phyloP scores from a whole-genome alignment of 345 rosid genomes.

The Luvunga scandens region DNA sequence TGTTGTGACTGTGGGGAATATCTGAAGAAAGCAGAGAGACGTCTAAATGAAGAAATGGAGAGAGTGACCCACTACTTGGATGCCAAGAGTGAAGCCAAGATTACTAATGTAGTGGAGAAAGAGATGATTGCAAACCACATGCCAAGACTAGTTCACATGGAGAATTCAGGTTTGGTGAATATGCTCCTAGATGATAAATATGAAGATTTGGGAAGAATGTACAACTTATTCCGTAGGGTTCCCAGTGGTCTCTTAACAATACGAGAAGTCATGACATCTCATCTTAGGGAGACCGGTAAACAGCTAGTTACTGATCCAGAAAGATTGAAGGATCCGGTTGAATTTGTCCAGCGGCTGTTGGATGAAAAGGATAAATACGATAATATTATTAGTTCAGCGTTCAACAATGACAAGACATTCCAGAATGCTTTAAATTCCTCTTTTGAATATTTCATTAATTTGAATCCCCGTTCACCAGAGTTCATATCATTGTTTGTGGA shows the following conservation, averaged over 20 bases:
- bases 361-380: conserved; percentile 92
- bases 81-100: conserved; percentile 80
- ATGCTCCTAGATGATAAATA: conserved; percentile 93
- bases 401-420: conserved; percentile 85
- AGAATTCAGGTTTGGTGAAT: conserved; percentile 90
- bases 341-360: conserved; percentile 89
- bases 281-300: conserved; percentile 91
- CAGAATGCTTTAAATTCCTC: conserved; percentile 95
- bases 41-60: conserved; percentile 92
- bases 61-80: conserved; percentile 94
- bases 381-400: conserved; percentile 62
- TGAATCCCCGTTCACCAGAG: conserved; percentile 94
- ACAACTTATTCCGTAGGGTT: conserved; percentile 81
- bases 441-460: conserved; percentile 86
- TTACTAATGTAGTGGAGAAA: conserved; percentile 92
- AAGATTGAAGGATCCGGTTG: conserved; percentile 89
- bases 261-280: conserved; percentile 87
- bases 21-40: conserved; percentile 85
- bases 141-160: conserved; percentile 96
- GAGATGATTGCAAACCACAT: conserved; percentile 99
- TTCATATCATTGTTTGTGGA: conserved; percentile 92
- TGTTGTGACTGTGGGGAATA: conserved; percentile 96
- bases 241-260: conserved; percentile 67
- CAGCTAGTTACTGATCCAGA: conserved; percentile 93
- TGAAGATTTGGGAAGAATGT: conserved; percentile 92